These are phyloP conservation scores for Coemansia sp. DNA, from an alignment of 192 early-diverging fungal genomes.

Conservation along the genomic window DNA sequence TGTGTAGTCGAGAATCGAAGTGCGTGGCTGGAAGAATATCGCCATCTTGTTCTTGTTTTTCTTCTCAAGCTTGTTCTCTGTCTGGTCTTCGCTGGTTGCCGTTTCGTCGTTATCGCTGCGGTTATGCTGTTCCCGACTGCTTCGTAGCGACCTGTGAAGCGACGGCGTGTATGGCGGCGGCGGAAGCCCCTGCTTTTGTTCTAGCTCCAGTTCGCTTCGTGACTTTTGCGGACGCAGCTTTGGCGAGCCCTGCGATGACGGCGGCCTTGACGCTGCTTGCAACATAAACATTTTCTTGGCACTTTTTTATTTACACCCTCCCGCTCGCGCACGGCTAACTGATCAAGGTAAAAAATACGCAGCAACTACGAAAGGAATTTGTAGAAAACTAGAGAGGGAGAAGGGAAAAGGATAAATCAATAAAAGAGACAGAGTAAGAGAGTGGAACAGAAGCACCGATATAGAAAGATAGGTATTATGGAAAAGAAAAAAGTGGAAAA, in stretches of 20 bases:
- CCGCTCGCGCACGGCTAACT: too few species aligned
- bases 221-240: slow-evolving; percentile 25
- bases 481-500: too few species aligned
- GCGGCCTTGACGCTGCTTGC: slow-evolving; percentile 33
- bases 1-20: slow-evolving; percentile 55
- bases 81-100: not conserved
- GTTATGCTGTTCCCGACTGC: slow-evolving; percentile 12
- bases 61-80: not conserved
- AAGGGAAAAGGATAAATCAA: too few species aligned
- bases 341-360: too few species aligned
- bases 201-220: slow-evolving; percentile 27
- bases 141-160: slow-evolving; percentile 38
- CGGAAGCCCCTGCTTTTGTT: slow-evolving; percentile 17
- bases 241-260: slow-evolving; percentile 42
- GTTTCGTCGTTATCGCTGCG: not conserved
- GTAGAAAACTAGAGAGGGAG: too few species aligned
- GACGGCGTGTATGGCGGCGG: slow-evolving; percentile 36
- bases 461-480: too few species aligned
- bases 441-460: too few species aligned
- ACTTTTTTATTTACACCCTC: too few species aligned
- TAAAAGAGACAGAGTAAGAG: too few species aligned
- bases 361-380: too few species aligned
- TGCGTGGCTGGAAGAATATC: slow-evolving; percentile 35
- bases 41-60: slow-evolving; percentile 5
- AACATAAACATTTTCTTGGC: slow-evolving; percentile 28